phyloP scores from a whole-genome alignment of 176 grass and related monocot species.

The Avena insularis region DNA sequence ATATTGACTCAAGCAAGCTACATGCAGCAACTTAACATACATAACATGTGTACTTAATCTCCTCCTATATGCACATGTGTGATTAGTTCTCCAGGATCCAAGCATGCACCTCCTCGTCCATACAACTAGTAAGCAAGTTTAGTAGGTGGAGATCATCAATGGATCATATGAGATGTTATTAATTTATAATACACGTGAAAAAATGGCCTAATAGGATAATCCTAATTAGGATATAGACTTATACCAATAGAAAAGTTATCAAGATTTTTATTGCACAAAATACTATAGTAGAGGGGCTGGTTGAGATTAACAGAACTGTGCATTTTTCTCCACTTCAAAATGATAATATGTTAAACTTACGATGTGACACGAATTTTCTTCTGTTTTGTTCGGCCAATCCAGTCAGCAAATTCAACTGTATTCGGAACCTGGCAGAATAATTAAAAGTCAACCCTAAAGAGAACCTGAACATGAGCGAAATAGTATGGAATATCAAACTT shows the following conservation, averaged over 20 bases:
- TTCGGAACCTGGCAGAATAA: constrained; percentile 79
- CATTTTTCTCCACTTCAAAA: neutral
- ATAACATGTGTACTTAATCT: neutral
- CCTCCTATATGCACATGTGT: neutral
- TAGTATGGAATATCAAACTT: constrained; percentile 24
- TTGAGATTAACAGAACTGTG: constrained; percentile 15
- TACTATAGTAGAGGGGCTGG: neutral
- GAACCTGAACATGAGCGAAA: constrained; percentile 6
- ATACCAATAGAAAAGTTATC: constrained; percentile 22
- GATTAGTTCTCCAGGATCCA: constrained; percentile 10
- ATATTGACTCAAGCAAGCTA: neutral
- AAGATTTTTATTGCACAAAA: neutral
- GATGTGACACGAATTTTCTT: constrained; percentile 93
- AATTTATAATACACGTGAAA: constrained; percentile 14
- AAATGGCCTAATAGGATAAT: neutral
- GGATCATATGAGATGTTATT: neutral
- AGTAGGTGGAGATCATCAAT: neutral
- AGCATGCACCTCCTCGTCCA: neutral
- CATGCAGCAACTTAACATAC: neutral
- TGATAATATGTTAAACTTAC: constrained; percentile 50
- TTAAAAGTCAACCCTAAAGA: constrained; percentile 39
- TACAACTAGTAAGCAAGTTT: neutral
- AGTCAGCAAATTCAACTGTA: constrained; percentile 96
- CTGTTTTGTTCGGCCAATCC: constrained; percentile 98
- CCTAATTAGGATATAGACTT: constrained; percentile 3